Conservation (phyloP, 441 rosid species). For the Lepidium campestre region DNA sequence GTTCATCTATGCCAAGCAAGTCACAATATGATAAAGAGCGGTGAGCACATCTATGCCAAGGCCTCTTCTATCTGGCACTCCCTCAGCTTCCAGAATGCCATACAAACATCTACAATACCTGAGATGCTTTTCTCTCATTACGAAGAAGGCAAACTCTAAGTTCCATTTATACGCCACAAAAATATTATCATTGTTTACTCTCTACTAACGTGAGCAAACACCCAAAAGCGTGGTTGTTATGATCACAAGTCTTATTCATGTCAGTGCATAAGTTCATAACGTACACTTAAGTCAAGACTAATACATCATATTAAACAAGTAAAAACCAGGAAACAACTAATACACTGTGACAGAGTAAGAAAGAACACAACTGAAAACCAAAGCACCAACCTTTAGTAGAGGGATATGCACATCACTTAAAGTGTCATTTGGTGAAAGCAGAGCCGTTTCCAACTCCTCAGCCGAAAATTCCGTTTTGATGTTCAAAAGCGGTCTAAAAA, state of each 20-base stretch:
- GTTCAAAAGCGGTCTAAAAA: slow-evolving; percentile 78
- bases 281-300: neutral
- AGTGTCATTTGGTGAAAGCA: slow-evolving; percentile 79
- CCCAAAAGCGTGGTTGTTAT: too few relatives aligned
- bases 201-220: too few relatives aligned
- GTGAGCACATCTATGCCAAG: neutral
- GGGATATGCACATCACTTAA: slow-evolving; percentile 89
- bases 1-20: neutral
- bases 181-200: too few relatives aligned
- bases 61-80: neutral
- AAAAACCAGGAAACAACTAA: neutral
- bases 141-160: neutral
- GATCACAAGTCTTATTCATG: too few relatives aligned
- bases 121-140: neutral
- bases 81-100: neutral
- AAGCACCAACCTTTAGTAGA: slow-evolving; percentile 62
- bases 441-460: slow-evolving; percentile 93
- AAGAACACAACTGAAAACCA: neutral
- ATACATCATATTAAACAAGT: neutral
- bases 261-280: neutral
- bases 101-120: neutral
- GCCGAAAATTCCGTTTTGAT: slow-evolving; percentile 79
- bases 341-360: neutral
- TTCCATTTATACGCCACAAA: neutral
- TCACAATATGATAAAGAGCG: neutral